Evolutionary conservation across 306 rosid genomes (phyloP).

Genomic region (Quercus ilex): DNA sequence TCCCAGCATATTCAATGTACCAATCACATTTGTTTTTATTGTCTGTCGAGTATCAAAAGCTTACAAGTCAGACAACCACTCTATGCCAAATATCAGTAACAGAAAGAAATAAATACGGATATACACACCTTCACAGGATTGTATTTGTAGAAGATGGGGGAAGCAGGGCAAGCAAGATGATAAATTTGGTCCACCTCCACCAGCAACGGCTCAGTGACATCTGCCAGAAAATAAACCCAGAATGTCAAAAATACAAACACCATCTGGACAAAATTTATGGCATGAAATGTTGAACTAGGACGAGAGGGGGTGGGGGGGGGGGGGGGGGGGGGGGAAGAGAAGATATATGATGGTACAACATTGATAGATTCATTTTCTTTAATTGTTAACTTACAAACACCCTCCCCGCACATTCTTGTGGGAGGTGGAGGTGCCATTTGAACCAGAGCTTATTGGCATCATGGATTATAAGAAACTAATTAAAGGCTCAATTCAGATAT

Average conservation of each 20-base stretch:
- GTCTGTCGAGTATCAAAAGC: constrained; percentile 50
- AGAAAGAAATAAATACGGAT: constrained; percentile 1
- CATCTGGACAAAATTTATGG: neutral
- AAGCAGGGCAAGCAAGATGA: constrained; percentile 98
- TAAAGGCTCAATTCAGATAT: neutral
- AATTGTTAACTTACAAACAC: too few relatives aligned
- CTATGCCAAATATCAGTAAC: neutral
- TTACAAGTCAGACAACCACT: neutral
- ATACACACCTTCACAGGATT: constrained; percentile 84
- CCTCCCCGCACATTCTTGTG: too few relatives aligned
- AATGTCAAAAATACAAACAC: neutral
- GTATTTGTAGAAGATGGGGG: constrained; percentile 96
- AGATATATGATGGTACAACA: neutral
- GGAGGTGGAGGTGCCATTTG: too few relatives aligned
- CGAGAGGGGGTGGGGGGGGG: accelerated
- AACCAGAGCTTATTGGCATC: neutral
- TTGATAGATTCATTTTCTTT: too few relatives aligned
- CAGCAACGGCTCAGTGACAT: constrained; percentile 84
- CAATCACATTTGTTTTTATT: constrained; percentile 92
- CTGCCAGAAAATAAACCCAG: constrained; percentile 28
- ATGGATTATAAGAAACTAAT: neutral
- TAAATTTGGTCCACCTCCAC: constrained; percentile 92
- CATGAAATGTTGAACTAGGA: neutral
- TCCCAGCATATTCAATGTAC: constrained; percentile 97
- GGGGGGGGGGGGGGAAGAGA: too few relatives aligned